A percentile compares a stretch with the other conserved stretches of the same genome.
Conservation (phyloP, 805 yeast genomes). For the Schwanniomyces vanrijiae region DNA sequence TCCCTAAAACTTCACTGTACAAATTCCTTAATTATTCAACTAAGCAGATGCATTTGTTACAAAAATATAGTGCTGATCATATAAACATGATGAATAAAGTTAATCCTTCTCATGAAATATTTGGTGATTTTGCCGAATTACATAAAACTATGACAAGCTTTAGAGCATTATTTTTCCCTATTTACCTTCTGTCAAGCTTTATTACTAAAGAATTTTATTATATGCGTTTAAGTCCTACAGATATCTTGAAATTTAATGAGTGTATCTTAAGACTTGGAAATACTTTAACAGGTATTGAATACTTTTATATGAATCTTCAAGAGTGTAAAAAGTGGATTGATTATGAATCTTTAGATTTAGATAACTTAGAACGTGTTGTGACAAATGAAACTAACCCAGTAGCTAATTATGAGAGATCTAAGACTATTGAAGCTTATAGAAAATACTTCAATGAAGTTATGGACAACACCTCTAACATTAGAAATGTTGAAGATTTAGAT, state of each 20-base stretch:
- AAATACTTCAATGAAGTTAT: not conserved
- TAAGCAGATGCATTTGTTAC: constrained; percentile 12
- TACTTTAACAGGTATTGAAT: constrained; percentile 23
- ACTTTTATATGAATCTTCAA: constrained; percentile 26
- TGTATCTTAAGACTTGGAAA: constrained; percentile 20
- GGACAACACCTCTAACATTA: constrained; percentile 4
- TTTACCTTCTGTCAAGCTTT: constrained; percentile 18
- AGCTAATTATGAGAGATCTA: constrained; percentile 1
- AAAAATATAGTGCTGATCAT: constrained; percentile 16
- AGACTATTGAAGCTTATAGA: constrained; percentile 1
- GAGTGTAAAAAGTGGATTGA: constrained; percentile 23
- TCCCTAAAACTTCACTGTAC: constrained; percentile 26
- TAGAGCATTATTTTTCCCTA: constrained; percentile 15
- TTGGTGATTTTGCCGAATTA: constrained; percentile 20
- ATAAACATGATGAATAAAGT: constrained; percentile 20
- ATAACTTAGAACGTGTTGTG: not conserved
- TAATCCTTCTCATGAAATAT: constrained; percentile 25
- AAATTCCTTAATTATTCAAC: constrained; percentile 10
- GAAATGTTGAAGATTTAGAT: constrained; percentile 23
- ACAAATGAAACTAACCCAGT: not conserved
- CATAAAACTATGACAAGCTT: constrained; percentile 15
- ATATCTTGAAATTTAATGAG: constrained; percentile 24
- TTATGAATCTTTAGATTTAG: constrained; percentile 11
- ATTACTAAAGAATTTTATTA: constrained; percentile 22
- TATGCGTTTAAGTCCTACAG: constrained; percentile 27